A percentile compares a stretch with the other conserved stretches of the same genome.
These are phyloP conservation scores for Dissophora ornata DNA, from an alignment of 192 early-diverging fungal species.

Conservation along the genomic window DNA sequence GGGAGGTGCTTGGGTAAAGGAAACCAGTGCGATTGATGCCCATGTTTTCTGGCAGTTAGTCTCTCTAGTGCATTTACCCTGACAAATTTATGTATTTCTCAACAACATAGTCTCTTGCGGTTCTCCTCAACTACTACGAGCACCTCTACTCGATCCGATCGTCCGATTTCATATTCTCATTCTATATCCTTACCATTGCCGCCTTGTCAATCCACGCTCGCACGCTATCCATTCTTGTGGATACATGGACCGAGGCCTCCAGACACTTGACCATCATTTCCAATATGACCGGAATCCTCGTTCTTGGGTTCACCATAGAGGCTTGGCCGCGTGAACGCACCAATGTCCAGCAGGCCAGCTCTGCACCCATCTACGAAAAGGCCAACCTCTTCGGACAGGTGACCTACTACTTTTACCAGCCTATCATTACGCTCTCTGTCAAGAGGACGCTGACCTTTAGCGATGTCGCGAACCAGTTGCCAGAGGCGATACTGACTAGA, in stretches of 20 bases:
- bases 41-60: background rate
- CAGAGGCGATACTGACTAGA: background rate
- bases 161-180: conserved; percentile 21
- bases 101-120: conserved; percentile 5
- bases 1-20: conserved; percentile 3
- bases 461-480: conserved; percentile 18
- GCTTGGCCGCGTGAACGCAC: conserved; percentile 30
- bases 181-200: conserved; percentile 7
- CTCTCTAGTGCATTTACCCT: background rate
- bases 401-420: conserved; percentile 21
- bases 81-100: background rate
- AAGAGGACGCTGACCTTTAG: conserved; percentile 3
- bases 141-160: conserved; percentile 28
- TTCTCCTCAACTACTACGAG: conserved; percentile 12
- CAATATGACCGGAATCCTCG: background rate
- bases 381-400: conserved; percentile 27
- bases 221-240: background rate
- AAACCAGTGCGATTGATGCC: background rate
- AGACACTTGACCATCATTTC: background rate
- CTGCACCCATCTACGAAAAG: conserved; percentile 3
- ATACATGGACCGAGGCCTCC: background rate
- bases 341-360: conserved; percentile 20
- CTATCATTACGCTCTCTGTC: conserved; percentile 4
- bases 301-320: conserved; percentile 22
- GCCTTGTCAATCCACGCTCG: conserved; percentile 8